phyloP scores from a whole-genome alignment of 148 eudicot species.

The Beta vulgaris region DNA sequence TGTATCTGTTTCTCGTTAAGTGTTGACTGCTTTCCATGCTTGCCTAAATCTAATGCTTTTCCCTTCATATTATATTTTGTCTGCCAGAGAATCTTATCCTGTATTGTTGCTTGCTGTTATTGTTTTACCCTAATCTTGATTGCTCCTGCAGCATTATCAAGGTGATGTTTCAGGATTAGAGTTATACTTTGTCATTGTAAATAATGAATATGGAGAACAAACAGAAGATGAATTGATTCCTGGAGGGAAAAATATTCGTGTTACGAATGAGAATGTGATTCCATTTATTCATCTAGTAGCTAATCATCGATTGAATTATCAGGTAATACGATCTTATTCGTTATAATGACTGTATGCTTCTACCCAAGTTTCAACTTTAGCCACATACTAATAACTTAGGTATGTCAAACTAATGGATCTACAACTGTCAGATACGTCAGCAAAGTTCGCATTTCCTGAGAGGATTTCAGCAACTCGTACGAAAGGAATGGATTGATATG shows the following conservation, averaged over 20 bases:
- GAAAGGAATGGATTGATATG: slow-evolving; percentile 95
- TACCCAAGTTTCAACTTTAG: not conserved
- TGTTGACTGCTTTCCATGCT: not conserved
- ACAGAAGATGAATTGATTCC: slow-evolving; percentile 83
- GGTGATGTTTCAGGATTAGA: slow-evolving; percentile 80
- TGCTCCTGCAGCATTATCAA: slow-evolving; percentile 59
- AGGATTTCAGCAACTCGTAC: slow-evolving; percentile 92
- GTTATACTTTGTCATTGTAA: slow-evolving; percentile 83
- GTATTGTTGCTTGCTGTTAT: not conserved
- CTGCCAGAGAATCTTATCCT: not conserved
- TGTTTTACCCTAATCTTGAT: slow-evolving; percentile 6
- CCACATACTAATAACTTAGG: not conserved
- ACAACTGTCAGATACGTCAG: slow-evolving; percentile 73
- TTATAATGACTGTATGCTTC: not conserved
- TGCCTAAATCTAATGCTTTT: not conserved
- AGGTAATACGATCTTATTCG: slow-evolving; percentile 43
- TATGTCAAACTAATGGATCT: slow-evolving; percentile 14
- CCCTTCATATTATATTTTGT: not conserved
- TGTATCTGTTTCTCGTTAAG: not conserved
- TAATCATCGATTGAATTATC: slow-evolving; percentile 85
- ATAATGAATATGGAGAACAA: slow-evolving; percentile 98
- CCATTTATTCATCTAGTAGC: slow-evolving; percentile 83
- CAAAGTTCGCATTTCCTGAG: slow-evolving; percentile 82
- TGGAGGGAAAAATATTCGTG: slow-evolving; percentile 75
- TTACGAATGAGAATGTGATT: slow-evolving; percentile 86